Evolutionary conservation across 768 basidiomycete genomes (phyloP).

Genomic region (Suillus sp.): DNA sequence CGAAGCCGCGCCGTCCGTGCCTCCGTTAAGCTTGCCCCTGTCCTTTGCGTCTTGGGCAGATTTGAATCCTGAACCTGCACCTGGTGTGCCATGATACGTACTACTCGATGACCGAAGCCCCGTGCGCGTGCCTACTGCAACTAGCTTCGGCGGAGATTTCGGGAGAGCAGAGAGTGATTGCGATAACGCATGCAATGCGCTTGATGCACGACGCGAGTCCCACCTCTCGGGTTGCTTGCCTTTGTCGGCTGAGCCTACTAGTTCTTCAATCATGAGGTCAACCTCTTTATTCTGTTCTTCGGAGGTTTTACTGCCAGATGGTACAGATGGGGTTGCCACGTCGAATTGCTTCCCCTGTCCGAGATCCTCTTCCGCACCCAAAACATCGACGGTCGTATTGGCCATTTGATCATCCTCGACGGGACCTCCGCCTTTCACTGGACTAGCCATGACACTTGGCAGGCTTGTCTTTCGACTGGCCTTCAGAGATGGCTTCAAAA

Average conservation of each 20-base stretch:
- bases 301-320: constrained; percentile 20
- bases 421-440: constrained; percentile 38
- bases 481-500: constrained; percentile 22
- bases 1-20: constrained; percentile 21
- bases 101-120: constrained; percentile 48
- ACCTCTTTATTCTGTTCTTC: constrained; percentile 14
- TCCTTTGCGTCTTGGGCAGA: constrained; percentile 15
- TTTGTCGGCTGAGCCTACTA: constrained; percentile 19
- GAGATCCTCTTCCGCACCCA: constrained; percentile 8
- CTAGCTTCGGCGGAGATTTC: constrained; percentile 34
- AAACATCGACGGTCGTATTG: not conserved
- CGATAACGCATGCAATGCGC: constrained; percentile 60
- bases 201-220: constrained; percentile 29
- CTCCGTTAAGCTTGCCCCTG: constrained; percentile 20
- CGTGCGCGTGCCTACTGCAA: constrained; percentile 50
- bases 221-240: constrained; percentile 23
- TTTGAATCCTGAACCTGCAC: constrained; percentile 20
- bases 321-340: constrained; percentile 16
- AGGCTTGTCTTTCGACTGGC: constrained; percentile 48
- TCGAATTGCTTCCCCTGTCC: constrained; percentile 9
- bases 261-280: constrained; percentile 19
- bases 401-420: constrained; percentile 3
- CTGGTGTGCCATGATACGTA: constrained; percentile 35
- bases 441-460: constrained; percentile 48
- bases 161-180: constrained; percentile 60